Evolutionary conservation across 2,329 filamentous ascomycete species (phyloP).

Genomic region (Niveomyces coronatus): DNA sequence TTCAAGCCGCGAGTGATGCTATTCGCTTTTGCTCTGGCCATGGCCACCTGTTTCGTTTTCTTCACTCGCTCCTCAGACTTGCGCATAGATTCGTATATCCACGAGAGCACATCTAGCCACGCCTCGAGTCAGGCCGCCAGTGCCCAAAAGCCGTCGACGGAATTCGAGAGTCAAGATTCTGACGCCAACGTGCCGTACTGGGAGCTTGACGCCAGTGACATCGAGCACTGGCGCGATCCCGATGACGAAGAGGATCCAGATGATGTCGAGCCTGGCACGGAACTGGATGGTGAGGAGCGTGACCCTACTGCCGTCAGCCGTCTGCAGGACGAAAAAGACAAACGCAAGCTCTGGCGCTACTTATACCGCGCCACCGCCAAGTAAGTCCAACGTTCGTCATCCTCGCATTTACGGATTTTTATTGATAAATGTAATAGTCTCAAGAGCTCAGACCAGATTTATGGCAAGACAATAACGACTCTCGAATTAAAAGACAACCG

Average conservation of each 20-base stretch:
- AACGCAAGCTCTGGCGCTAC: constrained; percentile 30
- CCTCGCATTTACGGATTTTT: constrained; percentile 19
- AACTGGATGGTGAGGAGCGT: constrained; percentile 25
- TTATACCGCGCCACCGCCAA: constrained; percentile 29
- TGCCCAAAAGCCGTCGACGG: neutral
- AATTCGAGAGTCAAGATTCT: neutral
- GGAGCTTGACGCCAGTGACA: constrained; percentile 26
- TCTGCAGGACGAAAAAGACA: constrained; percentile 32
- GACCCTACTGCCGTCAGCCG: constrained; percentile 22
- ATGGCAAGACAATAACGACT: constrained; percentile 42
- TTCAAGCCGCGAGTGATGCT: constrained; percentile 33
- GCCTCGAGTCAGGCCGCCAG: neutral
- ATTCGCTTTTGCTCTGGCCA: constrained; percentile 27
- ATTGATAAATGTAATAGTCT: constrained; percentile 16
- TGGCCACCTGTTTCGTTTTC: constrained; percentile 35
- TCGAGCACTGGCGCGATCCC: constrained; percentile 26
- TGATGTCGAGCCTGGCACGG: constrained; percentile 25
- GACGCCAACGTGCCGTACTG: constrained; percentile 14
- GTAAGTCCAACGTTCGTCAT: constrained; percentile 23
- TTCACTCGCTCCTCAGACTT: constrained; percentile 19
- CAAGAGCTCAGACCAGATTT: constrained; percentile 38
- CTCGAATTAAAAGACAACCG: constrained; percentile 32
- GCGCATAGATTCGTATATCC: constrained; percentile 22
- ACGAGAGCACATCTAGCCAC: neutral
- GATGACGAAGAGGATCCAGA: constrained; percentile 25